Conservation (phyloP, 1,284 basidiomycete genomes). For the Kalmanozyma brasiliensis region DNA sequence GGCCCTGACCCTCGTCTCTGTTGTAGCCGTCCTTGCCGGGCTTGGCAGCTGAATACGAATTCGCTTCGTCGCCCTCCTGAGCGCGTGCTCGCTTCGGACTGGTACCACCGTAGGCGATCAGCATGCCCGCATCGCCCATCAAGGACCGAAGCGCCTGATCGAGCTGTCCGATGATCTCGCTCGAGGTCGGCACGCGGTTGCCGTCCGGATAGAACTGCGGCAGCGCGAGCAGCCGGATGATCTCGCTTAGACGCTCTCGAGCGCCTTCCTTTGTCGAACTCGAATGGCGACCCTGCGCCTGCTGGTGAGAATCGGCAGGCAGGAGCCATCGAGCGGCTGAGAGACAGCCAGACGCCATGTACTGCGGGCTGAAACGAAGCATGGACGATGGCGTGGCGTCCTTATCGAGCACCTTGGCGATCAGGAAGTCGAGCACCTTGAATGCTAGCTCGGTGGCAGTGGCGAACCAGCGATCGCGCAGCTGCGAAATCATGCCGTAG, state of each 20-base stretch:
- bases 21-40: not conserved
- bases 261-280: slow-evolving; percentile 7
- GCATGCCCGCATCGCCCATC: slow-evolving; percentile 21
- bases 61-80: not conserved
- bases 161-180: slow-evolving; percentile 27
- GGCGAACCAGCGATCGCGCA: slow-evolving; percentile 14
- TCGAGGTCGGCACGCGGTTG: slow-evolving; percentile 15
- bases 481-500: slow-evolving; percentile 1
- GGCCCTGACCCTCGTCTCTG: not conserved
- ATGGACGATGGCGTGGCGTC: slow-evolving; percentile 21
- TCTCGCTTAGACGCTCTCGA: slow-evolving; percentile 12
- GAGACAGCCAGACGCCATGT: slow-evolving; percentile 26
- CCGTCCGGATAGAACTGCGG: slow-evolving; percentile 43
- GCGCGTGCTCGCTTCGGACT: slow-evolving; percentile 23
- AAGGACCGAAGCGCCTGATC: slow-evolving; percentile 31
- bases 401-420: slow-evolving; percentile 20
- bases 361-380: slow-evolving; percentile 33
- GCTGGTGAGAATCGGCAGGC: not conserved
- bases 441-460: slow-evolving; percentile 22
- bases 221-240: slow-evolving; percentile 19
- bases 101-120: not conserved
- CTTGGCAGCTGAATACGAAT: not conserved
- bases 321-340: slow-evolving; percentile 26
- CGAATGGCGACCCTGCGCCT: not conserved
- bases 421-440: slow-evolving; percentile 25